Evolutionary conservation across 2,329 filamentous ascomycete genomes (phyloP), one percentile per base, ranked within the genome.

Genomic region (Lojkania enalia): DNA sequence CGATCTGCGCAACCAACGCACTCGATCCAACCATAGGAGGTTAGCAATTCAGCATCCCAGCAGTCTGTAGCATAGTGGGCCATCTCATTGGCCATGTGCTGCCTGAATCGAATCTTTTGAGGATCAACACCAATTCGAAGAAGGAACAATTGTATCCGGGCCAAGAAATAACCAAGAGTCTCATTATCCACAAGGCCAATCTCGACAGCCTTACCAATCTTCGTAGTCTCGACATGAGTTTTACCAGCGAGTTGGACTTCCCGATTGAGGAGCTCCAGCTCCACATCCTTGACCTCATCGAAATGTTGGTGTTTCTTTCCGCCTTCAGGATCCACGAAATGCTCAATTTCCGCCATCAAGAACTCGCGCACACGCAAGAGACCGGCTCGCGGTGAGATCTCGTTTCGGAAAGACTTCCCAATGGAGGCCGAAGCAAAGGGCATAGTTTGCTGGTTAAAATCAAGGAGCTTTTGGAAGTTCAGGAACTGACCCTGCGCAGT

Each of bases 401-500:
- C 94, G 70, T 99, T 99, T 63, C 94, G 85, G 81, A 96, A 97
- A 1, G 92, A 96, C 74, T 96, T 96, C 73, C 94, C 94, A 68
- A 99, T 95, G 29, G 89, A 95, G 35, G 94, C 94, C 38, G 92
- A 97, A 12, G 94, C 94, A 66, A 99, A 97, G 19, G 94, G 94
- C 88, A 99, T 96, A 60, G 85, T 80, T 63, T 90, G 84, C 73
- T 95, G 88, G 77, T 96, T 97, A 78, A 91, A 97, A 57, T 96
- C 92, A 47, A 97, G 85, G 35, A 99, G 84, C 77, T 96, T 96
- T 60, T 87, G 84, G 71, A 99, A 99, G 74, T 95, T 96, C 55
- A 97, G 77, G 75, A 99, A 99, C 74, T 99, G 94, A 54, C 94
- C 94, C 78, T 99, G 94, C 3, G 94, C 94, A 20, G 94, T 99